These are phyloP conservation scores for Castanopsis chinensis DNA, from an alignment of 306 rosid species.

Conservation along the genomic window DNA sequence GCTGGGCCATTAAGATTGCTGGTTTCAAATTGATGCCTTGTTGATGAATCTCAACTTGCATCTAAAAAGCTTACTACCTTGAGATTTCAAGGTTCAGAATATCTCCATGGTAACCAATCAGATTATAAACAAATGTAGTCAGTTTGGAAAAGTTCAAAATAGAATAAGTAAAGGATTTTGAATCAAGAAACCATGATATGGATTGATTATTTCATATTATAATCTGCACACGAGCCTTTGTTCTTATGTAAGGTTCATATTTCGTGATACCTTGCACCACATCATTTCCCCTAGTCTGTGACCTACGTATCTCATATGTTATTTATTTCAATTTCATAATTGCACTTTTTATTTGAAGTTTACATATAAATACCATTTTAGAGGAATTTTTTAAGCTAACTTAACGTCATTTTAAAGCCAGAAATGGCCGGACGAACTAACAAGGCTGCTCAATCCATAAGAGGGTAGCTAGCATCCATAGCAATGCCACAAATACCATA, in stretches of 20 bases:
- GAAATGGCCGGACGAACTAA: conserved; percentile 18
- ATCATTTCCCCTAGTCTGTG: conserved; percentile 3
- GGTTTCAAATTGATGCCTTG: too few species aligned
- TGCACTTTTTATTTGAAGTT: conserved; percentile 6
- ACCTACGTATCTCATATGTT: conserved; percentile 7
- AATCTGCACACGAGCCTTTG: not conserved
- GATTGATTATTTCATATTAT: not conserved
- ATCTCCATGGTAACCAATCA: too few species aligned
- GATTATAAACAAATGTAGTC: too few species aligned
- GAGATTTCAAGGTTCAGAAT: too few species aligned
- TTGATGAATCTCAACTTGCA: too few species aligned
- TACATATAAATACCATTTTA: not conserved
- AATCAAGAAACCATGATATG: not conserved
- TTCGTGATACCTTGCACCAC: not conserved
- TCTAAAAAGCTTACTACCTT: too few species aligned
- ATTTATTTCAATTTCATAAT: conserved; percentile 18
- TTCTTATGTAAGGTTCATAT: not conserved
- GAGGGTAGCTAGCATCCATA: conserved; percentile 66
- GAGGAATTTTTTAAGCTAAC: conserved; percentile 12
- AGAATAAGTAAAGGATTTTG: not conserved
- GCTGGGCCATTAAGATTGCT: too few species aligned
- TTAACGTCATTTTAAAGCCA: conserved; percentile 14
- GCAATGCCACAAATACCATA: conserved; percentile 69
- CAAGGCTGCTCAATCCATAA: conserved; percentile 28
- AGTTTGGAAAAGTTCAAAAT: too few species aligned